Base-by-base conservation (phyloP, 2,329 filamentous ascomycete genomes). In the Moelleriella libera region DNA sequence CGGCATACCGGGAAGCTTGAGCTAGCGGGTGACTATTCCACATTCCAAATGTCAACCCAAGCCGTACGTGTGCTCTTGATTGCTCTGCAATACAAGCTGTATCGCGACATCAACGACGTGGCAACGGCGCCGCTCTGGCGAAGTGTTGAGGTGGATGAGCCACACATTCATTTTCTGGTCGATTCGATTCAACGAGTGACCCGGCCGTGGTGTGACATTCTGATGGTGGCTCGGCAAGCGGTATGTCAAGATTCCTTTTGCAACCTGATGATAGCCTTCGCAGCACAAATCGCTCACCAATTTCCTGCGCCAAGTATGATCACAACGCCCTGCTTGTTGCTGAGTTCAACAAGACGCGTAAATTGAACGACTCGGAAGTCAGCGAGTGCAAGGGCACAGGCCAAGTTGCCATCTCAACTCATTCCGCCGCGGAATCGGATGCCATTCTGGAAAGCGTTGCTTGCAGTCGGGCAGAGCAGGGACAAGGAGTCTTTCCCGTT, bases 81-180 rank as follows among this genome's bases (percentile, higher is more conserved):
- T 12, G 63, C 65, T 28, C 51, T 62, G 30, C 59, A 66, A 43
- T 58, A 67, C 45, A 52, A 55, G 12, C 54, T 68, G 5, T 67
- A 63, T 47, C 54, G 56, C 42, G 55, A 66, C 40, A 49, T 68
- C 10, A 56, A 55, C 2, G 57, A 62, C 3, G 56, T 60, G 28
- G 66, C 63, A 12, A 67, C 65, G 1, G 65, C 62, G 6, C 64
- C 66, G 5, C 53, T 64, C 2, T 64, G 62, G 58, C 55, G 60
- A 31, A 55, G 59, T 28, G 59, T 60, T 6, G 51, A 56, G 2
- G 58, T 61, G 3, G 58, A 61, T 46, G 63, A 65, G 30, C 48
- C 53, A 2, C 57, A 61, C 28, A 57, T 68, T 12, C 55, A 58
- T 5, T 52, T 51, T 3, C 52, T 67, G 21, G 60, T 68, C 31